Base-by-base conservation (phyloP, 768 basidiomycete species). In the Chalciporus pseudorubinellus region DNA sequence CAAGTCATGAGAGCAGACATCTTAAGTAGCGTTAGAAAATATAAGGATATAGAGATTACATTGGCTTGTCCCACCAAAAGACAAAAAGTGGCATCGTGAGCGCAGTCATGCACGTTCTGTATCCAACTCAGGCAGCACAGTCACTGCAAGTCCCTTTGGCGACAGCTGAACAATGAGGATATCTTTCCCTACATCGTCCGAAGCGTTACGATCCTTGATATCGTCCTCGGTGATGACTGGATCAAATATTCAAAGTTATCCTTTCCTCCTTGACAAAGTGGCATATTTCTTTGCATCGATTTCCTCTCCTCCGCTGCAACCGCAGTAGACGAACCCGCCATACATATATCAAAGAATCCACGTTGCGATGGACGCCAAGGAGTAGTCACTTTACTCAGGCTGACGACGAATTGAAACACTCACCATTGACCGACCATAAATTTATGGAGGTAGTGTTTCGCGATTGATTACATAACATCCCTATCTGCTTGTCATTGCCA, bases 31-130 rank as follows among this genome's bases (percentile, higher is more conserved):
- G n/a, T n/a, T 45, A 33, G 19, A 51, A 51, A 24, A 45, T 18
- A 45, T 51, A n/a, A 11, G 44, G 50, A 33, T 16, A 31, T 6
- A 2, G 9, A 19, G 38, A 11, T 20, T 18, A 46, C 3, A 18
- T 20, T 26, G 50, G 50, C 19, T 51, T 51, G 13, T 24, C 3
- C 44, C 50, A 24, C 50, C 44, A 45, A 20, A 21, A 39, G 16
- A 33, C 39, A 10, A 51, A 11, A 19, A 51, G 20, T 2, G 26
- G 16, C 5, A 51, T 4, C 20, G 43, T 31, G 19, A 45, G 26
- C 9, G 45, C 19, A 21, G 28, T 39, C 28, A 45, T 39, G 38
- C 43, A 51, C 14, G 39, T n/a, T n/a, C 36, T 8, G 38, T 45
- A 13, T 51, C 38, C 28, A 51, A 20, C 34, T 51, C 38, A 12